Base-by-base conservation (phyloP, 306 rosid species). In the Quercus suber region DNA sequence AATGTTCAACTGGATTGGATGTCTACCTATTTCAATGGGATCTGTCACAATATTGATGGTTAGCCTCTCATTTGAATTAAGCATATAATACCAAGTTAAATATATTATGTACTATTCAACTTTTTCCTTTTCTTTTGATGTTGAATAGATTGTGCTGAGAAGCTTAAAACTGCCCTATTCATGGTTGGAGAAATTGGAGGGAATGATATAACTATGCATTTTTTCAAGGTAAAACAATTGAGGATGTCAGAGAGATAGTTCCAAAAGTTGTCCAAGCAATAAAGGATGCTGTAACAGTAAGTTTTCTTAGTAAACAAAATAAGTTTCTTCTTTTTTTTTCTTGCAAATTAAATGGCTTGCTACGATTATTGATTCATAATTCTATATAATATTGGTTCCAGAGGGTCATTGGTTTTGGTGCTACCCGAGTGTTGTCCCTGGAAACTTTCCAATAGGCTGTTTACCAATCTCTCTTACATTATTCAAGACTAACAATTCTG, bases 111-210 rank as follows among this genome's bases (percentile, higher is more conserved):
- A 59, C 4, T 45, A 1, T 30, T 1, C 0, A 19, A 3, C 13
- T n/a, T 52, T 25, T 78, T 8, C 1, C 6, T 28, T 7, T 63
- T 33, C 15, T 63, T 28, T 27, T 33, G 17, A 63, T 63, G 69
- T 14, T 4, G 60, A 11, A n/a, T 68, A 74, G 84, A 75, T 45
- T 74, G 84, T 55, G 30, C 5, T 0, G 18, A 80, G 37, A 80
- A 74, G 45, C 65, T 74, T n/a, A 56, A 30, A 33, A 74, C 6
- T 1, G 51, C 76, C 25, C 37, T 80, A 27, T 80, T 80, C 70
- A 13, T 80, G 19, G 79, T 80, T 51, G 83, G 79, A 25, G 79
- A 80, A 73, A 68, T 80, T 3, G 79, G 76, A 1, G 84, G 45
- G 1, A 75, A 75, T 45, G 80, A 80, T 80, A 74, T 49, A 55